Evolutionary conservation across 1,139 yeast species (phyloP), one percentile per base, ranked within the genome.

Genomic region (Blastobotrys indianensis): DNA sequence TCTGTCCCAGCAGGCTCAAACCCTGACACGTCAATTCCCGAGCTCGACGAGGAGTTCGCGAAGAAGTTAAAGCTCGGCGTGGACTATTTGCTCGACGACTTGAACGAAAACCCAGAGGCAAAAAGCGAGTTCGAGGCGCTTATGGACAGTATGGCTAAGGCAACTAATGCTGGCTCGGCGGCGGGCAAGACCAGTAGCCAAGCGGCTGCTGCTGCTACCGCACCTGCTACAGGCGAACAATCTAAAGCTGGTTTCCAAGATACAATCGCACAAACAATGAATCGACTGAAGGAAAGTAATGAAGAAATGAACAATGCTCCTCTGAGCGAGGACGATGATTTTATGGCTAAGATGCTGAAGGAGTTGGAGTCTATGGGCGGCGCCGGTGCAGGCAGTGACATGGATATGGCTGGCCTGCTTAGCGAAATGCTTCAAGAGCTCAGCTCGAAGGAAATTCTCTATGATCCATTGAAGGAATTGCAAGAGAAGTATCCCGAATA

Each of bases 381-480:
- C n/a, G 42, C 29, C 12, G 74, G 58, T 31, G 65, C 57, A 12
- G 73, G 65, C 7, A 73, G 65, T 11, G 70, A 63, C 1, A 77
- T 69, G 8, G 82, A 76, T 25, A 73, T 75, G 54, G 75, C 84
- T 44, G 79, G 80, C 52, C 71, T 90, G 39, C 72, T 90, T 52
- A 76, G 77, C 25, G 88, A 85, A 45, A 82, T 90, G 82, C 73
- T 92, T 59, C 83, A 82, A 51, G 94, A 87, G 62, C 75, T 92
- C 64, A 79, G 94, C 15, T 81, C 94, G 6, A 90, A 87, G 62
- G 94, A 83, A 48, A 86, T 90, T 29, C 72, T 92, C 41, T 90
- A 86, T 61, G 95, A 85, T 55, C 96, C 97, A 2, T 76, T 92
- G 67, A 84, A 82, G 59, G 95, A 87, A 51, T 74, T 90, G 64